Evolutionary conservation across 331 rosid species (phyloP).

Genomic region (Ulmus americana): DNA sequence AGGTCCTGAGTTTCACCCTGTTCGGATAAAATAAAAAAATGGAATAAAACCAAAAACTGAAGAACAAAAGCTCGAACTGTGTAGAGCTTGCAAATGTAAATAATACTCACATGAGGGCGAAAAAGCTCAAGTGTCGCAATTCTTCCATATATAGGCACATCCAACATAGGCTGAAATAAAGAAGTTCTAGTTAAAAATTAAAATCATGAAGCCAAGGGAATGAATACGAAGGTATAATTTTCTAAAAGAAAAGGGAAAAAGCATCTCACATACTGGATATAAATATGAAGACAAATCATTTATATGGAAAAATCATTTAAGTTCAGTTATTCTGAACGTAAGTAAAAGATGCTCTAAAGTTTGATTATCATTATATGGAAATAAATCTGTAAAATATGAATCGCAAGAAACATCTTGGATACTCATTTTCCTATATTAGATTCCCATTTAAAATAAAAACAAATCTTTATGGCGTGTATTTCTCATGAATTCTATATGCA

Average conservation of each 20-base stretch:
- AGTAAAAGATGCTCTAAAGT: not conserved
- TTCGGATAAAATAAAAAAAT: not conserved
- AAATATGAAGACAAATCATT: not conserved
- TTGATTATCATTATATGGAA: not conserved
- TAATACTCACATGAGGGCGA: constrained; percentile 75
- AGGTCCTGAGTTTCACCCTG: constrained; percentile 95
- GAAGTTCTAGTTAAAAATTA: constrained; percentile 1
- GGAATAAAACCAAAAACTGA: not conserved
- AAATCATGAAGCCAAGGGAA: not conserved
- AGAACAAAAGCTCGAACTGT: not conserved
- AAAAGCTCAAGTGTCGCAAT: constrained; percentile 93
- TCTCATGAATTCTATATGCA: too few species aligned
- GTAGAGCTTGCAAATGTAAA: not conserved
- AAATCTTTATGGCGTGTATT: too few species aligned
- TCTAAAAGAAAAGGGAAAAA: not conserved
- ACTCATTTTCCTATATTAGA: too few species aligned
- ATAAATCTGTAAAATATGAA: not conserved
- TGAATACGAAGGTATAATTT: not conserved
- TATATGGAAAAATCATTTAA: too few species aligned
- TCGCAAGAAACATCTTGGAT: not conserved
- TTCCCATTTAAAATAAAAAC: too few species aligned
- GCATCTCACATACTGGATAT: too few species aligned
- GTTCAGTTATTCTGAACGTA: not conserved
- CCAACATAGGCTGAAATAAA: constrained; percentile 68
- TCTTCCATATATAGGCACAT: constrained; percentile 91